phyloP scores from a whole-genome alignment of 805 yeast genomes.

The Saturnispora serradocipensis region DNA sequence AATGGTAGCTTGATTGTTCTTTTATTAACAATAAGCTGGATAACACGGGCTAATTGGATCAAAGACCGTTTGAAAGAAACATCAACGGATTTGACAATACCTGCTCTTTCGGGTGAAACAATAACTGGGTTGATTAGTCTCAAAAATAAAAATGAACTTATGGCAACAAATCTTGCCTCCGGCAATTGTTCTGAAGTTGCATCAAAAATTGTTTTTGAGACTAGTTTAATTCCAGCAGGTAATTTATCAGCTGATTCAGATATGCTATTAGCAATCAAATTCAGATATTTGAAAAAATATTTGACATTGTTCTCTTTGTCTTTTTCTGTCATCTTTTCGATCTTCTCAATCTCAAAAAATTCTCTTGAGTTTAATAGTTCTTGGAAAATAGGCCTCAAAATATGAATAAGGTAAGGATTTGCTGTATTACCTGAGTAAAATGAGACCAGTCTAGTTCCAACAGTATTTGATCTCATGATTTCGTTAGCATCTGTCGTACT shows the following conservation, averaged over 20 bases:
- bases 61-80: slow-evolving; percentile 47
- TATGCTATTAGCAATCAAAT: slow-evolving; percentile 49
- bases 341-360: slow-evolving; percentile 44
- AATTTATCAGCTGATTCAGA: slow-evolving; percentile 43
- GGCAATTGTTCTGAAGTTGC: slow-evolving; percentile 56
- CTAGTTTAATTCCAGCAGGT: slow-evolving; percentile 64
- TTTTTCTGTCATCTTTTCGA: slow-evolving; percentile 21
- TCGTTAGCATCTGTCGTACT: slow-evolving; percentile 57
- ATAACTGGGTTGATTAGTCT: slow-evolving; percentile 82
- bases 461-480: slow-evolving; percentile 70
- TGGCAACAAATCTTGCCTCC: slow-evolving; percentile 56
- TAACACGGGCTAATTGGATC: slow-evolving; percentile 69
- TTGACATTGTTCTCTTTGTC: slow-evolving; percentile 34
- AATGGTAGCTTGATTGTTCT: slow-evolving; percentile 63
- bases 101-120: slow-evolving; percentile 67
- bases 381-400: slow-evolving; percentile 48
- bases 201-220: slow-evolving; percentile 56
- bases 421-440: slow-evolving; percentile 66
- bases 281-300: slow-evolving; percentile 48
- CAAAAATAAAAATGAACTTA: slow-evolving; percentile 80
- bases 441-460: slow-evolving; percentile 69
- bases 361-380: slow-evolving; percentile 41
- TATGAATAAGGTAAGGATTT: slow-evolving; percentile 40
- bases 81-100: slow-evolving; percentile 15
- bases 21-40: slow-evolving; percentile 84